Percentiles rank a stretch among this genome's conserved stretches.
These are phyloP conservation scores for Lathyrus oleraceus DNA, from an alignment of 306 rosid species.

Conservation along the genomic window DNA sequence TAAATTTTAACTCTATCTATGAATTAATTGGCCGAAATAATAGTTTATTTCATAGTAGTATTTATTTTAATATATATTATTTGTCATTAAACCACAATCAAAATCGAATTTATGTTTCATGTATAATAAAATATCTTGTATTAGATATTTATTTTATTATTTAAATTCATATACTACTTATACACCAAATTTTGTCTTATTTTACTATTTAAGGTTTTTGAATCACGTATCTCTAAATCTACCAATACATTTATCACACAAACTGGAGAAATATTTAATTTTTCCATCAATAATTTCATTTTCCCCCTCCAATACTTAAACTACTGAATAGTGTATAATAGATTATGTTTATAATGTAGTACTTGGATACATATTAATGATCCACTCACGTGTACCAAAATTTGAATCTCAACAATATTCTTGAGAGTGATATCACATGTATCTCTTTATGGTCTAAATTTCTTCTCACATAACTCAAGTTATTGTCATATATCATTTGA, in stretches of 20 bases:
- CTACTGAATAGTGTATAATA: not conserved
- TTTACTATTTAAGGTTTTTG: too few relatives aligned
- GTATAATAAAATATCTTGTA: too few relatives aligned
- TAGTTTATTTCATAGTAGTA: too few relatives aligned
- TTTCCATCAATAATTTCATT: not conserved
- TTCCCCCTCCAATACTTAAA: not conserved
- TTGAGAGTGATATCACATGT: constrained; percentile 2
- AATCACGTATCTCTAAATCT: not conserved
- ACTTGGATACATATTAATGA: not conserved
- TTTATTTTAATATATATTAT: too few relatives aligned
- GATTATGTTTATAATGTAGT: not conserved
- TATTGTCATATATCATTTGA: not conserved
- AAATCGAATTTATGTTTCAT: too few relatives aligned
- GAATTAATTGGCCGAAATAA: too few relatives aligned
- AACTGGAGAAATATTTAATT: not conserved
- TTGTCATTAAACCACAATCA: too few relatives aligned
- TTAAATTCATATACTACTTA: too few relatives aligned
- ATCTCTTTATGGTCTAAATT: not conserved
- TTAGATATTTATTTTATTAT: too few relatives aligned
- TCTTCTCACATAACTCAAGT: not conserved
- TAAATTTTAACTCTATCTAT: too few relatives aligned
- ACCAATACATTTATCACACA: too few relatives aligned
- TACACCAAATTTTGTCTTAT: too few relatives aligned
- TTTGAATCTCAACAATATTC: not conserved
- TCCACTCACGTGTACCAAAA: not conserved